These are phyloP conservation scores for Dorcoceras hygrometricum DNA, from an alignment of 257 asterid species.

Conservation along the genomic window DNA sequence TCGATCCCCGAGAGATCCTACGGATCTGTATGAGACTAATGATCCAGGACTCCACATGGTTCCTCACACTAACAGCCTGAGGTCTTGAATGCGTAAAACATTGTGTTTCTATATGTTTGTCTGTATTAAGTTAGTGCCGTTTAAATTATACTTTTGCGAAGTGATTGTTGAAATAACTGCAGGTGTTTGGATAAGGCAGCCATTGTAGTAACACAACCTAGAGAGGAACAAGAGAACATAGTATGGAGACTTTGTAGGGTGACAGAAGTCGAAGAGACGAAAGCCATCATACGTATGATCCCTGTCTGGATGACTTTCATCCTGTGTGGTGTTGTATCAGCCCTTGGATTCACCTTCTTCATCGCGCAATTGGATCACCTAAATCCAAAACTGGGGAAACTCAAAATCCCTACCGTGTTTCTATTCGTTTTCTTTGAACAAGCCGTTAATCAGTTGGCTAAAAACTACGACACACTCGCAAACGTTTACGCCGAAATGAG, in stretches of 20 bases:
- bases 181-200: conserved; percentile 54
- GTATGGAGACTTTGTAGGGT: conserved; percentile 40
- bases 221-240: conserved; percentile 29
- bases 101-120: no score
- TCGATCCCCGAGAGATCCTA: conserved; percentile 21
- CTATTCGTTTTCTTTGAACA: conserved; percentile 33
- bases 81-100: conserved; percentile 7
- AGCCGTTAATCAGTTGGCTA: conserved; percentile 15
- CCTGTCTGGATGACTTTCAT: conserved; percentile 44
- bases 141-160: no score
- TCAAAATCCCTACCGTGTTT: conserved; percentile 25
- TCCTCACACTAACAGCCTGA: conserved; percentile 31
- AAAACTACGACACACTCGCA: conserved; percentile 19
- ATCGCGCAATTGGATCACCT: conserved; percentile 31
- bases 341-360: conserved; percentile 49
- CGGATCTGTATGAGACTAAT: conserved; percentile 20
- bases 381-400: conserved; percentile 30
- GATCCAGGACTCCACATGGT: not conserved
- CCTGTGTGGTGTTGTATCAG: conserved; percentile 37
- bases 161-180: not conserved
- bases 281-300: conserved; percentile 34
- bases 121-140: no score
- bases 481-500: conserved; percentile 2
- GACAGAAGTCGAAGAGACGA: conserved; percentile 51
- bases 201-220: conserved; percentile 15